phyloP scores from a whole-genome alignment of 2,329 filamentous ascomycete species.

The Aspergillus puulaauensis region DNA sequence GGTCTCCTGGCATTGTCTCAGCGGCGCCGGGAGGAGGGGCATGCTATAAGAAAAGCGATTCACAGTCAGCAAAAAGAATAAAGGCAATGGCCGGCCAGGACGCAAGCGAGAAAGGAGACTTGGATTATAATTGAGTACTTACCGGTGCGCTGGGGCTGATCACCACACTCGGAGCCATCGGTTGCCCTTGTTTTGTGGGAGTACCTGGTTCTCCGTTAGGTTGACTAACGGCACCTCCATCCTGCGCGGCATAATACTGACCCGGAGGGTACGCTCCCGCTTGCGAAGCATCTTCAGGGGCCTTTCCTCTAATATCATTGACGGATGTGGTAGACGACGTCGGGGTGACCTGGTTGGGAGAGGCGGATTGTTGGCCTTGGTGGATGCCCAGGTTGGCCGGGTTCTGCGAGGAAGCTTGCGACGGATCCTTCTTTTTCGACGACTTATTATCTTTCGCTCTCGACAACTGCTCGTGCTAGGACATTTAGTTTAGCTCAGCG shows the following conservation, averaged over 20 bases:
- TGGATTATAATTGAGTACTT: slow-evolving; percentile 30
- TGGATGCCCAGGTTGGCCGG: slow-evolving; percentile 51
- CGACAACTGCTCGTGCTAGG: slow-evolving; percentile 78
- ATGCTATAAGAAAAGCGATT: slow-evolving; percentile 58
- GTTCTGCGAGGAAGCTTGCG: slow-evolving; percentile 76
- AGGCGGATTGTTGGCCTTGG: slow-evolving; percentile 56
- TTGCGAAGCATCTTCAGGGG: slow-evolving; percentile 44
- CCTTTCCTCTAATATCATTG: slow-evolving; percentile 82
- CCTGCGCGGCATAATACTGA: slow-evolving; percentile 40
- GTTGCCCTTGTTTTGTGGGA: slow-evolving; percentile 61
- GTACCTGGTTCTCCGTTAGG: slow-evolving; percentile 56
- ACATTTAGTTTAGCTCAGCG: slow-evolving; percentile 25
- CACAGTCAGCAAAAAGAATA: background rate
- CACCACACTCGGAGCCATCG: slow-evolving; percentile 80
- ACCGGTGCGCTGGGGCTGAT: slow-evolving; percentile 94
- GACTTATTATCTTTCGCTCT: slow-evolving; percentile 89
- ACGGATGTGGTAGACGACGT: slow-evolving; percentile 87
- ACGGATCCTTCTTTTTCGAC: slow-evolving; percentile 58
- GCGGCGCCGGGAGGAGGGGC: slow-evolving; percentile 87
- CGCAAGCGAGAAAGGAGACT: background rate
- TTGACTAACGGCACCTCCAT: slow-evolving; percentile 33
- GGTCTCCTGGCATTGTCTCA: slow-evolving; percentile 97
- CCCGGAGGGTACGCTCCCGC: slow-evolving; percentile 31
- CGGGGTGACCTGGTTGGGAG: slow-evolving; percentile 69
- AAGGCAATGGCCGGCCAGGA: background rate